Conservation (phyloP, 139 green algal species). For the Tetratostichococcus sp. region DNA sequence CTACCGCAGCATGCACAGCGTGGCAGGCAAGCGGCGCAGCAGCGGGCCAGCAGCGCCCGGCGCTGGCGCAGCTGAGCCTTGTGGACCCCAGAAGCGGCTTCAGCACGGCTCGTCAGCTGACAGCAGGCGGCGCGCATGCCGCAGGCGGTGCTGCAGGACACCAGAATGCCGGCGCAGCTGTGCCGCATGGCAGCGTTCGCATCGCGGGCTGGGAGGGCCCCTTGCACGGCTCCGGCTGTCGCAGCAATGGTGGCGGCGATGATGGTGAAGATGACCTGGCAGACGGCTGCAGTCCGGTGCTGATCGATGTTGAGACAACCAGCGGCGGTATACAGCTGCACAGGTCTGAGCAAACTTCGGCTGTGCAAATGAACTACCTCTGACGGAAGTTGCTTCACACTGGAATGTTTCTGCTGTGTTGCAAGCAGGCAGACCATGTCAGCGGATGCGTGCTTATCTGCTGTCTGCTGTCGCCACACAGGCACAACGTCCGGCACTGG, state of each 20-base stretch:
- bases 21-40: background rate
- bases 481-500: conserved; percentile 47
- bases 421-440: too few relatives aligned
- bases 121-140: background rate
- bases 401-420: too few relatives aligned
- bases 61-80: background rate
- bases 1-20: background rate
- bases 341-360: conserved; percentile 11
- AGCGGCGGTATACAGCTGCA: conserved; percentile 30
- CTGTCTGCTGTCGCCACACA: too few relatives aligned
- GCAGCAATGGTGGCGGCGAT: background rate
- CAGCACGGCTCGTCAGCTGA: background rate
- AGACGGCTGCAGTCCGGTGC: background rate
- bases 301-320: conserved; percentile 19
- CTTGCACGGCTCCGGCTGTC: too few relatives aligned
- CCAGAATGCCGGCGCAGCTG: background rate
- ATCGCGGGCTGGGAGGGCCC: too few relatives aligned
- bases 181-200: too few relatives aligned
- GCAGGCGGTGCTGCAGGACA: too few relatives aligned
- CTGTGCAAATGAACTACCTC: too few relatives aligned
- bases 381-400: too few relatives aligned
- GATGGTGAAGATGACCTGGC: background rate
- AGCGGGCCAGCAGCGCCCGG: background rate
- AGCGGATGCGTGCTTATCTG: too few relatives aligned
- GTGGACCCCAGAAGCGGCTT: background rate